Base-by-base conservation (phyloP, 345 rosid species). In the Aquilaria sinensis region DNA sequence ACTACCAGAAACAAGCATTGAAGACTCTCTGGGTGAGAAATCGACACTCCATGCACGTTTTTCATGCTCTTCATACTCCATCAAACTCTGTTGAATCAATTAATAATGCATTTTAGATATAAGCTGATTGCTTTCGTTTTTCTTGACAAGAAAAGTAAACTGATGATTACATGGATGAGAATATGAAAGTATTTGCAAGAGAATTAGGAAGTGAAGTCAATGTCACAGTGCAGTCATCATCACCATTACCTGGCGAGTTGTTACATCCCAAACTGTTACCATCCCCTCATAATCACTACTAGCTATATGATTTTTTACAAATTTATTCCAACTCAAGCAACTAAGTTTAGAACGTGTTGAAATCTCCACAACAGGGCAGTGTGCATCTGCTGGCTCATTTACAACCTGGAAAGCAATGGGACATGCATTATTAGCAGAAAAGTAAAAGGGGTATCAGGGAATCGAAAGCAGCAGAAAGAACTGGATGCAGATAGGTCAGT, bases 1-100 rank as follows among this genome's bases (percentile, higher is more conserved):
- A 47, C 99, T 88, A 47, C 99, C 99, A 80, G 99, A 94, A 37
- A 94, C 95, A 57, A 94, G 99, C 96, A 88, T 85, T 5, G 97
- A 82, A 9, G 97, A 96, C 59, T 94, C 99, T 9, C 90, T 85
- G 60, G 77, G 74, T 53, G 96, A 94, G 77, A 90, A 94, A 73
- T 94, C 99, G 72, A 94, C 99, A 77, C 99, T 90, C 99, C 99
- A 94, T 50, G 97, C 99, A 48, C 97, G 96, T 68, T 90, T 94
- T 68, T 90, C 96, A 71, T 94, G 99, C 77, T 94, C 99, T 78
- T 94, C 99, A 70, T 90, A 94, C 77, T 90, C 95, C 99, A 90
- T 87, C 61, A 94, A 81, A 81, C 89, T 83, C 97, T 94, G 83
- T 52, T 62, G 43, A 62, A 63, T 34, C 5, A 10, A 50, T 43